Evolutionary conservation across 2,329 filamentous ascomycete species (phyloP), one percentile per base, ranked within the genome.

Genomic region (Colletotrichum magnum): DNA sequence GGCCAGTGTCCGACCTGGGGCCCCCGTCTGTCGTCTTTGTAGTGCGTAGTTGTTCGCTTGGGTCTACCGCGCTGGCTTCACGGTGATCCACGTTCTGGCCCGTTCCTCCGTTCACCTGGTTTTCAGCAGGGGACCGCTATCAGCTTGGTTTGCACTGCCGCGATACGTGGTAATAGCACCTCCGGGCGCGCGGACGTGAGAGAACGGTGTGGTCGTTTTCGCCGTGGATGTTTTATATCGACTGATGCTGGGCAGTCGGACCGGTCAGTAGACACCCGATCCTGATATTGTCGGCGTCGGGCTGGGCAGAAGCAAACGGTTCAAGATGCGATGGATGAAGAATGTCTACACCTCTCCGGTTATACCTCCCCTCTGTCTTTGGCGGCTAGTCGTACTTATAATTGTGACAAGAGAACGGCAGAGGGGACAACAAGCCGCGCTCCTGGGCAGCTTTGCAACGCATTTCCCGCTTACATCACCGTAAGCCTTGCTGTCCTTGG

Each of bases 381-480:
- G 59, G 39, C 36, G 18, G 15, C 39, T 39, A 53, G 45, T 54
- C 18, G 26, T 67, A 66, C 67, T 69, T 67, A 69, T 69, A 69
- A 36, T 45, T 21, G 28, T 26, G 28, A 9, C 12, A 28, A 21
- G 32, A 36, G 32, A 7, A 36, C 32, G 32, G 7, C 32, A 15
- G 12, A 39, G 24, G 43, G 28, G 53, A 16, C n/a, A 39, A 59
- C 6, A n/a, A 26, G 56, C 50, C 21, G 32, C 41, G 45, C 18
- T 43, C 36, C 18, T 43, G 45, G 48, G 21, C 51, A 12, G 13
- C 32, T 43, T 18, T 48, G 16, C 36, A 32, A 63, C 41, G 51
- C 65, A 54, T n/a, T 36, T 65, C 39, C 57, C 36, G 56, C 62
- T 66, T 61, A 69, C 62, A 66, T 66, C 24, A 64, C 51, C 45